Evolutionary conservation across 345 rosid species (phyloP).

Genomic region (Eucalyptus lansdowneana): DNA sequence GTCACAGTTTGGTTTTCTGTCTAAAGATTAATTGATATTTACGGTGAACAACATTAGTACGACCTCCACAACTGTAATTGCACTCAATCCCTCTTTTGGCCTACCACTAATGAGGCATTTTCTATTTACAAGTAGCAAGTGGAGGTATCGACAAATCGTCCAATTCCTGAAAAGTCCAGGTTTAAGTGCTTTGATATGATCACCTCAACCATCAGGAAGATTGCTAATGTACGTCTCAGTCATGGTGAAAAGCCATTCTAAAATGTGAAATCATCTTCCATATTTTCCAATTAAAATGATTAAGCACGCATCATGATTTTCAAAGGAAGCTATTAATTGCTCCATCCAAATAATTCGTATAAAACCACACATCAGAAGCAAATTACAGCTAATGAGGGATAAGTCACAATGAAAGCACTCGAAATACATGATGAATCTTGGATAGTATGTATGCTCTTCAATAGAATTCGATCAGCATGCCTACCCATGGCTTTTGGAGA

Average conservation of each 20-base stretch:
- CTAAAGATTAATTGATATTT: not conserved
- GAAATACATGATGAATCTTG: not conserved
- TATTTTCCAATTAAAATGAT: not conserved
- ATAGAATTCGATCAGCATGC: not conserved
- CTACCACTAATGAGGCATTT: not conserved
- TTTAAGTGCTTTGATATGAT: not conserved
- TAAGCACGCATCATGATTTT: not conserved
- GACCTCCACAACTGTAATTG: not conserved
- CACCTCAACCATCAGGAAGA: not conserved
- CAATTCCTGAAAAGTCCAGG: not conserved
- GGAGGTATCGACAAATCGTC: not conserved
- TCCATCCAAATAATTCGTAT: not conserved
- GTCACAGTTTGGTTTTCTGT: not conserved
- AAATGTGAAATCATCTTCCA: not conserved
- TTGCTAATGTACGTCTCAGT: not conserved
- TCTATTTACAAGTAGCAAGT: not conserved
- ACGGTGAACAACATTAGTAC: not conserved
- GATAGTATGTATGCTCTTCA: not conserved
- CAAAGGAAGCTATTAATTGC: too few species aligned
- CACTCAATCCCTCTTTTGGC: not conserved
- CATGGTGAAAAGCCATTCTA: not conserved
- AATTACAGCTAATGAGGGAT: not conserved
- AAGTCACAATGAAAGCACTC: not conserved
- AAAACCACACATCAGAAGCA: not conserved
- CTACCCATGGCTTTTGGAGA: not conserved